Percentiles rank a stretch among this genome's conserved stretches.
phyloP scores from a whole-genome alignment of 371 early-diverging fungal genomes.

The Apophysomyces trapeziformis region DNA sequence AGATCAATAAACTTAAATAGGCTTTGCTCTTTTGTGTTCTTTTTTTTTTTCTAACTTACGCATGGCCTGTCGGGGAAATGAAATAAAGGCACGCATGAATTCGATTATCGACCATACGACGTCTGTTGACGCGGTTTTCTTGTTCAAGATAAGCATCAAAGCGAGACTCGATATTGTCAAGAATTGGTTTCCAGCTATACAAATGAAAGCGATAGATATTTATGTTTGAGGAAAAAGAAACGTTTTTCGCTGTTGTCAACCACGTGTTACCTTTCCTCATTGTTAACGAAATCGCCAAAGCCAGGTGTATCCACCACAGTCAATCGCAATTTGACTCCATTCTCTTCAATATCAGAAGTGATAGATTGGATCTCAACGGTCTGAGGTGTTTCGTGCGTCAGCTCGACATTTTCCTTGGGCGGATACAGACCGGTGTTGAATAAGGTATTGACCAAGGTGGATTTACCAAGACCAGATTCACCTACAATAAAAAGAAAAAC shows the following conservation, averaged over 20 bases:
- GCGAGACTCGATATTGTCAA: slow-evolving; percentile 94
- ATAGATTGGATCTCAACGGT: slow-evolving; percentile 95
- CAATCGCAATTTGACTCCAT: slow-evolving; percentile 91
- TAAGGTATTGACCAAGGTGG: slow-evolving; percentile 99
- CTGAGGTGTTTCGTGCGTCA: slow-evolving; percentile 84
- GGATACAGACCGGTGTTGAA: slow-evolving; percentile 96
- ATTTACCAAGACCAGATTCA: slow-evolving; percentile 98
- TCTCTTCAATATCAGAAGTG: slow-evolving; percentile 87
- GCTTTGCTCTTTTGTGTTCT: not conserved
- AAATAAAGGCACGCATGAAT: slow-evolving; percentile 99
- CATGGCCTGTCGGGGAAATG: slow-evolving; percentile 95
- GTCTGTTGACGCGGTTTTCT: slow-evolving; percentile 89
- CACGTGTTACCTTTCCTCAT: slow-evolving; percentile 77
- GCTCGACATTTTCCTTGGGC: slow-evolving; percentile 78
- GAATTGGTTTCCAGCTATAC: slow-evolving; percentile 90
- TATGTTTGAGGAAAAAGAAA: not conserved
- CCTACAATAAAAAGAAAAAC: slow-evolving; percentile 47
- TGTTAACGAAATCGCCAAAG: slow-evolving; percentile 96
- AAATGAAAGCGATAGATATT: not conserved
- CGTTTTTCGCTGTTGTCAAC: not conserved
- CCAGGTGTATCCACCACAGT: slow-evolving; percentile 96
- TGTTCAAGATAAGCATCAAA: slow-evolving; percentile 95
- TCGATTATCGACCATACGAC: slow-evolving; percentile 88
- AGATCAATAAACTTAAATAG: not conserved
- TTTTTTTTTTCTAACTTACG: slow-evolving; percentile 41